A percentile compares a stretch with the other conserved stretches of the same genome.
phyloP scores from a whole-genome alignment of 192 early-diverging fungal genomes.

The Rhizoclosmatium sp. region DNA sequence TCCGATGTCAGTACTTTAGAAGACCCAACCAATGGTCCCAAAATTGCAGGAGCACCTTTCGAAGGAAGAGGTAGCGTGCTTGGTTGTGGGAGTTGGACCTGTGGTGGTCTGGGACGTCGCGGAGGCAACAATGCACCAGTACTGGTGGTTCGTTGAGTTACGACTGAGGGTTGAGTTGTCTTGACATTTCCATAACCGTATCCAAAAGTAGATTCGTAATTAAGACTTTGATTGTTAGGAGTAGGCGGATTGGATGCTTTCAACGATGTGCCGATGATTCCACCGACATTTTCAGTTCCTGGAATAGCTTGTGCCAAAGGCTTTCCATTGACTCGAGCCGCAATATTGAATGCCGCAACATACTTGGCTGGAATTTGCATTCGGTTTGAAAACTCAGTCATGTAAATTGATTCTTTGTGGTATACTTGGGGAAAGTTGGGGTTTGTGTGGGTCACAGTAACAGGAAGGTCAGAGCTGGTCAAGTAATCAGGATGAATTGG shows the following conservation, averaged over 20 bases:
- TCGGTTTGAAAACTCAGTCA: slow-evolving; percentile 26
- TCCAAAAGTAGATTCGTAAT: slow-evolving; percentile 9
- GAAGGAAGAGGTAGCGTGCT: not conserved
- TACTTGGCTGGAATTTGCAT: slow-evolving; percentile 30
- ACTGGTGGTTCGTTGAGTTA: not conserved
- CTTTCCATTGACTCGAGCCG: slow-evolving; percentile 32
- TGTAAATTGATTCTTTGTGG: slow-evolving; percentile 30
- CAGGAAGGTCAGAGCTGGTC: slow-evolving; percentile 7
- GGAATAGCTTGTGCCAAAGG: slow-evolving; percentile 19
- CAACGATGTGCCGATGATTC: not conserved
- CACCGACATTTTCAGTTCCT: not conserved
- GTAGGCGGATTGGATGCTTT: not conserved
- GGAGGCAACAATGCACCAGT: not conserved
- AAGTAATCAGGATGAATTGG: slow-evolving; percentile 38
- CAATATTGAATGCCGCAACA: slow-evolving; percentile 35
- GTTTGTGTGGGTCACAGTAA: not conserved
- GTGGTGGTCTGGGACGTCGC: not conserved
- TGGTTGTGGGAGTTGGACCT: not conserved
- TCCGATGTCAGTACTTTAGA: slow-evolving; percentile 1
- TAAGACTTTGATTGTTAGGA: not conserved
- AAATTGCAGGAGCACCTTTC: slow-evolving; percentile 21
- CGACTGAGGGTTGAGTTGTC: not conserved
- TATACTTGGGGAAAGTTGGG: slow-evolving; percentile 21
- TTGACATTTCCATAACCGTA: slow-evolving; percentile 8
- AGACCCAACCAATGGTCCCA: slow-evolving; percentile 30